Evolutionary conservation across 78 protist genomes (phyloP), one percentile per base, ranked within the genome.

Genomic region (Dictyostelium discoideum): DNA sequence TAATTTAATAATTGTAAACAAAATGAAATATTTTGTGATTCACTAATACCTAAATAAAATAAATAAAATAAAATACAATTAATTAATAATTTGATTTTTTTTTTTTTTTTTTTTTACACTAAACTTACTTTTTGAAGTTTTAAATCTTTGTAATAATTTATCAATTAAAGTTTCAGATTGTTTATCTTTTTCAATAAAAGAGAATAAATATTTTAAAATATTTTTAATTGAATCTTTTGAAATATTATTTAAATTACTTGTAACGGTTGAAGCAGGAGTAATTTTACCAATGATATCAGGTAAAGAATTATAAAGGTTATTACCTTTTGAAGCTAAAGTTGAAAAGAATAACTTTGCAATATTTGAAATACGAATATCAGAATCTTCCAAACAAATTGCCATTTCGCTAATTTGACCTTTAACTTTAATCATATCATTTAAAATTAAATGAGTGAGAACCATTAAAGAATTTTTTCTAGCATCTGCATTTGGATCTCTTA

Each of bases 361-460:
- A 40, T 80, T 60, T 8, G 46, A 9, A 40, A 98, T 69, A 60
- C 88, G 76, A 54, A 0, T 54, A 24, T 92, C 96, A 2, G 81
- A 40, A 72, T 98, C 99, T 44, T 63, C 89, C 16, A 96, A 42
- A 40, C 95, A 96, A 18, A 93, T 46, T 26, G 99, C 99, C 80
- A 98, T 50, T 24, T 98, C 97, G 40, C 92, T 74, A 9, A 85
- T 85, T 32, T 74, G 86, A 65, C 57, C 88, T 48, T 84, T 77
- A 20, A 73, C 93, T 92, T 97, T 97, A 85, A 99, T 60, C 99
- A 98, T 99, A 88, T 97, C 99, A 93, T 98, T 97, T 40, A 99
- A 95, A 83, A 98, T 96, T 50, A 99, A 96, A 92, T 99, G 99
- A 24, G 99, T 93, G 16, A 98, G 92, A 14, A 98, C 99, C 97